phyloP scores from a whole-genome alignment of 768 basidiomycete species.

The Mycena metata region DNA sequence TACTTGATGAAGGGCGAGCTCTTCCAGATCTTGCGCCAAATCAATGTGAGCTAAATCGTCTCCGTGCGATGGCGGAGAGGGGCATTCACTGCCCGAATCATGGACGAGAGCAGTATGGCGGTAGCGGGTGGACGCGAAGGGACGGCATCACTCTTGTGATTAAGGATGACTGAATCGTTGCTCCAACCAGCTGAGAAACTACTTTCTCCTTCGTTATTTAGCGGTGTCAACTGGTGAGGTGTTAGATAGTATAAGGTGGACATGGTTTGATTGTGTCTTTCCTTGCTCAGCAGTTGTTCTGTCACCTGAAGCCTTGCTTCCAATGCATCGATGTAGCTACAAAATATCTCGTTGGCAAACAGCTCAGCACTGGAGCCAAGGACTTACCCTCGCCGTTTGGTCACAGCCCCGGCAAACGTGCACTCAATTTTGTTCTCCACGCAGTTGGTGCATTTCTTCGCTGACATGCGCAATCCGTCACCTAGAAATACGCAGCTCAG shows the following conservation, averaged over 20 bases:
- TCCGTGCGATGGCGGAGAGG: slow-evolving; percentile 27
- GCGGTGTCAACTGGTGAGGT: not conserved
- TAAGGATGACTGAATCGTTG: slow-evolving; percentile 16
- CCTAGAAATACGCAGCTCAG: slow-evolving; percentile 3
- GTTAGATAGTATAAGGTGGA: not conserved
- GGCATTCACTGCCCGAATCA: slow-evolving; percentile 30
- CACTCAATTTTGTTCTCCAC: slow-evolving; percentile 52
- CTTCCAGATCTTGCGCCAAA: slow-evolving; percentile 8
- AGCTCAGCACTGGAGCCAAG: not conserved
- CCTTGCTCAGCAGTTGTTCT: slow-evolving; percentile 55
- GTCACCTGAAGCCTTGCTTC: slow-evolving; percentile 58
- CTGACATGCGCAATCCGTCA: slow-evolving; percentile 14
- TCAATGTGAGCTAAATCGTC: slow-evolving; percentile 31
- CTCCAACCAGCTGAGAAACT: slow-evolving; percentile 5
- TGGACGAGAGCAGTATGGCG: slow-evolving; percentile 24
- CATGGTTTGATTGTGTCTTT: not conserved
- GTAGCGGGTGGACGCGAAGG: slow-evolving; percentile 3
- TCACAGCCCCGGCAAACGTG: slow-evolving; percentile 57
- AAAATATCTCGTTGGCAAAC: not conserved
- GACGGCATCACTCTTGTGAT: not conserved
- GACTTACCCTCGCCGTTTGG: slow-evolving; percentile 43
- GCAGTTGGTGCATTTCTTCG: slow-evolving; percentile 22
- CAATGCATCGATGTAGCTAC: slow-evolving; percentile 54
- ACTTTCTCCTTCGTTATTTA: not conserved
- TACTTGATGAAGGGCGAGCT: slow-evolving; percentile 1